Evolutionary conservation across 495 filamentous ascomycete genomes (phyloP).

Genomic region (Pyrenula massariospora): DNA sequence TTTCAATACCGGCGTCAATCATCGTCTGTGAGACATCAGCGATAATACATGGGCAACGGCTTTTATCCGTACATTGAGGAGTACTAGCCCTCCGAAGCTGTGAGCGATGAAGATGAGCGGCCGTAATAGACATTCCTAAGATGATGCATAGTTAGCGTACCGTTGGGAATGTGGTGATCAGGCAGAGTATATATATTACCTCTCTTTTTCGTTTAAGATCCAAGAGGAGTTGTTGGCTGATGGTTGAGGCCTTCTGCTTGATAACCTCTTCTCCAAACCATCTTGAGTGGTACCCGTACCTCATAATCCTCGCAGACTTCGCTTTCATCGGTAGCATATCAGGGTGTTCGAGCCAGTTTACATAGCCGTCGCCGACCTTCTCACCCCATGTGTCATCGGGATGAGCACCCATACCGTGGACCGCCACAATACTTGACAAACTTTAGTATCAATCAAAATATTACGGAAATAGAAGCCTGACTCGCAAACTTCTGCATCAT

Average conservation of each 20-base stretch:
- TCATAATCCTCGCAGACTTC: constrained; percentile 12
- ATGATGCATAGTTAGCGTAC: too few relatives aligned
- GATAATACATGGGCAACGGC: neutral
- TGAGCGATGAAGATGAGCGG: neutral
- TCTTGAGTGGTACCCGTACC: constrained; percentile 12
- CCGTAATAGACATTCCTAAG: neutral
- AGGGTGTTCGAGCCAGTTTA: constrained; percentile 12
- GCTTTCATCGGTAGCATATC: constrained; percentile 11
- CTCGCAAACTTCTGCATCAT: too few relatives aligned
- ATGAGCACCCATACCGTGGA: constrained; percentile 14
- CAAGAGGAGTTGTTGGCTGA: neutral
- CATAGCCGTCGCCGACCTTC: constrained; percentile 9
- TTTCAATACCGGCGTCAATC: neutral
- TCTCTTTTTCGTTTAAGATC: neutral
- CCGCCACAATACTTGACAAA: constrained; percentile 11
- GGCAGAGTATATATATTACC: too few relatives aligned
- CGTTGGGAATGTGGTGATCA: too few relatives aligned
- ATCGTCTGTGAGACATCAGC: neutral
- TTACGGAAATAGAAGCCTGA: too few relatives aligned
- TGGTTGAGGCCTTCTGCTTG: constrained; percentile 7
- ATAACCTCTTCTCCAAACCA: constrained; percentile 10
- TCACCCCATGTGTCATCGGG: constrained; percentile 14
- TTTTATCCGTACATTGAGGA: neutral
- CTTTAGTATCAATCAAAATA: constrained; percentile 1
- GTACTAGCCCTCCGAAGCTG: neutral